phyloP scores from a whole-genome alignment of 306 rosid genomes.

The Dicorynia guianensis region DNA sequence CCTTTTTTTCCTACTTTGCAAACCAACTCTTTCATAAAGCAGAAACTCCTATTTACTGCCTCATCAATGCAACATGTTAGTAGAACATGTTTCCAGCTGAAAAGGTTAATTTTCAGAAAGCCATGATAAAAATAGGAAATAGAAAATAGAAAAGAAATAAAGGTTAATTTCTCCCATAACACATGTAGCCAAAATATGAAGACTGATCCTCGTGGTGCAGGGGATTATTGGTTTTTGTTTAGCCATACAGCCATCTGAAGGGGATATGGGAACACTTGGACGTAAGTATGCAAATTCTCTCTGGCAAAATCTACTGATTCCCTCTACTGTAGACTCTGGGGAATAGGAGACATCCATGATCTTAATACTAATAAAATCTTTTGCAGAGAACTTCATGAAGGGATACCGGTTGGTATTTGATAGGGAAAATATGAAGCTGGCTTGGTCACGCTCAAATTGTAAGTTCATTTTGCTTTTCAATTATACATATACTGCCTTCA shows the following conservation, averaged over 20 bases:
- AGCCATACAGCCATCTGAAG: conserved; percentile 80
- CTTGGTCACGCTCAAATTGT: conserved; percentile 91
- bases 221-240: conserved; percentile 79
- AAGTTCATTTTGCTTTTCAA: conserved; percentile 50
- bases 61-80: conserved; percentile 18
- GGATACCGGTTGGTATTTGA: conserved; percentile 92
- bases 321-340: neutral
- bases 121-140: neutral
- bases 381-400: conserved; percentile 88
- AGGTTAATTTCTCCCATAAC: conserved; percentile 10
- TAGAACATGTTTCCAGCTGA: neutral
- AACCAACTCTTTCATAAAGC: neutral
- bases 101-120: conserved; percentile 2
- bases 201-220: conserved; percentile 56
- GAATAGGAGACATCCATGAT: conserved; percentile 15
- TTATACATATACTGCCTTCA: neutral
- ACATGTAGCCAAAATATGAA: conserved; percentile 30
- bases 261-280: conserved; percentile 80
- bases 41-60: neutral
- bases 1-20: conserved; percentile 19
- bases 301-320: conserved; percentile 17
- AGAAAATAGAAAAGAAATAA: neutral
- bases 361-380: conserved; percentile 13
- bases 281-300: conserved; percentile 67
- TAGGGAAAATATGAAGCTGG: conserved; percentile 76